These are phyloP conservation scores for Dipodascopsis uninucleata DNA, from an alignment of 805 yeast species.

Conservation along the genomic window DNA sequence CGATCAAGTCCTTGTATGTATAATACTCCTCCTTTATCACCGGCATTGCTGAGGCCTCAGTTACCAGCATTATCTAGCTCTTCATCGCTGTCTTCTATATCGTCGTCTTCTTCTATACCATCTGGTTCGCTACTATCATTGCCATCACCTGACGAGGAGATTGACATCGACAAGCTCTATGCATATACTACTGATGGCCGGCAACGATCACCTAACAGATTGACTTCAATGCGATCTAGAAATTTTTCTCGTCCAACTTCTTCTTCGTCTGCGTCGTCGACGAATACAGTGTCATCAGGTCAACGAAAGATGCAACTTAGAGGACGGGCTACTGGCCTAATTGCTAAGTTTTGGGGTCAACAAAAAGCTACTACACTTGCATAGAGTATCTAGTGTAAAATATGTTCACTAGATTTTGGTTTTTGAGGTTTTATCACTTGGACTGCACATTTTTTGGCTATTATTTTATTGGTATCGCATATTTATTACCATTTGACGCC, in stretches of 20 bases:
- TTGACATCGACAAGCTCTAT: slow-evolving; percentile 4
- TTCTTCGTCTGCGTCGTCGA: slow-evolving; percentile 6
- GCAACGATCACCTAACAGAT: background rate
- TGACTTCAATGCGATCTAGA: slow-evolving; percentile 1
- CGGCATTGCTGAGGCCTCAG: background rate
- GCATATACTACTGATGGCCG: background rate
- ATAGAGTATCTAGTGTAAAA: no score
- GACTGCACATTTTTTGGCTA: no score
- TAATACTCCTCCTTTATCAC: slow-evolving; percentile 13
- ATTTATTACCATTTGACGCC: no score
- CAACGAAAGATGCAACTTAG: slow-evolving; percentile 12
- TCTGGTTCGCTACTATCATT: slow-evolving; percentile 19
- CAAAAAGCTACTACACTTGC: slow-evolving; percentile 8
- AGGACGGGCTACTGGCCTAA: slow-evolving; percentile 22
- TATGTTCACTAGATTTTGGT: no score
- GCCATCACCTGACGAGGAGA: slow-evolving; percentile 19
- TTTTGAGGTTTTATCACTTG: no score
- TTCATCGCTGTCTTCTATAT: slow-evolving; percentile 19
- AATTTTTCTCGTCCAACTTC: slow-evolving; percentile 1
- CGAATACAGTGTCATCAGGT: background rate
- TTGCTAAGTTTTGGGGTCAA: slow-evolving; percentile 27
- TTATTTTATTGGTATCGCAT: no score
- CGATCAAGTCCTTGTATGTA: slow-evolving; percentile 5
- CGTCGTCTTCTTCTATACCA: slow-evolving; percentile 13
- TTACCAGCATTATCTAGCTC: slow-evolving; percentile 13